These are phyloP conservation scores for Mycocentrospora acerina DNA, from an alignment of 2,329 filamentous ascomycete species.

Conservation along the genomic window DNA sequence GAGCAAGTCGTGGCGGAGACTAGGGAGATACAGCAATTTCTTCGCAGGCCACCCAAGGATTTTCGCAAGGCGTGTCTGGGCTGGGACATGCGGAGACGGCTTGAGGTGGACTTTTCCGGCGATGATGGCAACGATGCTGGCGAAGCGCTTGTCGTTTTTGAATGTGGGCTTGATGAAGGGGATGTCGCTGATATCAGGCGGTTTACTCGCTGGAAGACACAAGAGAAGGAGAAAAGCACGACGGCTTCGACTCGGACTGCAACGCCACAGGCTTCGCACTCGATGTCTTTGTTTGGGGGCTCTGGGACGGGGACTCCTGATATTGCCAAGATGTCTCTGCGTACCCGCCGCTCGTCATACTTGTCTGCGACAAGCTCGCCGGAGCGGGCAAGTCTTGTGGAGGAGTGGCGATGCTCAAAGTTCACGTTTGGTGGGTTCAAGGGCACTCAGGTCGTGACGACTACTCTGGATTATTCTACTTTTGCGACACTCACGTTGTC, in stretches of 20 bases:
- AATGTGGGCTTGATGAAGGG: conserved; percentile 67
- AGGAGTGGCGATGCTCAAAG: conserved; percentile 67
- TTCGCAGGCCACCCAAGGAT: conserved; percentile 71
- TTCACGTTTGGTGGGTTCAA: conserved; percentile 64
- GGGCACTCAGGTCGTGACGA: conserved; percentile 66
- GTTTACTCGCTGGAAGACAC: conserved; percentile 57
- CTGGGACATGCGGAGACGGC: conserved; percentile 86
- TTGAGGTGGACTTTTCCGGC: conserved; percentile 87
- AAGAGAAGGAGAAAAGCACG: conserved; percentile 28
- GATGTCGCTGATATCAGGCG: conserved; percentile 56
- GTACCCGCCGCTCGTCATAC: conserved; percentile 33
- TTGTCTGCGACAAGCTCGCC: conserved; percentile 42
- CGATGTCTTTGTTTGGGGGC: conserved; percentile 55
- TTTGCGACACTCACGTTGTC: conserved; percentile 69
- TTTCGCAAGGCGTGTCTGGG: conserved; percentile 77
- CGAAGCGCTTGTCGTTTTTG: conserved; percentile 74
- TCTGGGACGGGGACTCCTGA: conserved; percentile 33
- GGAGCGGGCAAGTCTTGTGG: conserved; percentile 42
- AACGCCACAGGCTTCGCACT: conserved; percentile 17
- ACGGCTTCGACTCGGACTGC: conserved; percentile 16
- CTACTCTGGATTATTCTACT: conserved; percentile 71
- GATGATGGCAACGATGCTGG: conserved; percentile 76
- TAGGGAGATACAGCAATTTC: conserved; percentile 75
- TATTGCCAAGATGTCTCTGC: conserved; percentile 13
- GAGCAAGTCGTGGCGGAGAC: conserved; percentile 76